Percentiles rank a stretch among this genome's conserved stretches.
Conservation (phyloP, 2,329 filamentous ascomycete species). For the Metarhizium rileyi region DNA sequence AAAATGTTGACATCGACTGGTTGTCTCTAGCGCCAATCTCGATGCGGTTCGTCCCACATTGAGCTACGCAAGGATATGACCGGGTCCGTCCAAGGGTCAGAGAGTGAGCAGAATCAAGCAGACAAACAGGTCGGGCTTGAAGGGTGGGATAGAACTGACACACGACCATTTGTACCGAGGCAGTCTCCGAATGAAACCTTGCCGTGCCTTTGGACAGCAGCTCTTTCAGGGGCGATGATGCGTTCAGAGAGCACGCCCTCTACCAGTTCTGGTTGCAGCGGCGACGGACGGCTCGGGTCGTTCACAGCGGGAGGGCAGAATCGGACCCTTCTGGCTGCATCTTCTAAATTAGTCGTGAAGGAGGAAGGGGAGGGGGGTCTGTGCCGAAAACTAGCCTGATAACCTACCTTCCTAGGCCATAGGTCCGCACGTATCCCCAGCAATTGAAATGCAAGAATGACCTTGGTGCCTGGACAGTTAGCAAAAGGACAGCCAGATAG, state of each 20-base stretch:
- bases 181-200: not conserved
- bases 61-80: constrained; percentile 7
- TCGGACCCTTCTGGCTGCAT: constrained; percentile 2
- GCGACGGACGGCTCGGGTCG: constrained; percentile 9
- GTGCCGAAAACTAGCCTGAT: not conserved
- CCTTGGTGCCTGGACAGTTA: not conserved
- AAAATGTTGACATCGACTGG: not conserved
- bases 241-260: not conserved
- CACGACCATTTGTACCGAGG: not conserved
- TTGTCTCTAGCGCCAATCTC: constrained; percentile 5
- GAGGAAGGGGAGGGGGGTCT: not conserved
- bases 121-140: not conserved
- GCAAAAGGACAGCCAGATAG: not conserved
- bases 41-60: constrained; percentile 13
- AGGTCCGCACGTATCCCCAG: not conserved
- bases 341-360: not conserved
- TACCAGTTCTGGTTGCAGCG: constrained; percentile 1
- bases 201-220: not conserved
- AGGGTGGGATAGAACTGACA: constrained; percentile 1
- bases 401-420: not conserved
- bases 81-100: constrained; percentile 10
- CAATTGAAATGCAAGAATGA: not conserved
- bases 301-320: constrained; percentile 5
- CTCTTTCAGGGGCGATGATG: not conserved
- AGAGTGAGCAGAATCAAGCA: constrained; percentile 2